phyloP scores from a whole-genome alignment of 2,329 filamentous ascomycete species.

The Cryoendolithus antarcticus region DNA sequence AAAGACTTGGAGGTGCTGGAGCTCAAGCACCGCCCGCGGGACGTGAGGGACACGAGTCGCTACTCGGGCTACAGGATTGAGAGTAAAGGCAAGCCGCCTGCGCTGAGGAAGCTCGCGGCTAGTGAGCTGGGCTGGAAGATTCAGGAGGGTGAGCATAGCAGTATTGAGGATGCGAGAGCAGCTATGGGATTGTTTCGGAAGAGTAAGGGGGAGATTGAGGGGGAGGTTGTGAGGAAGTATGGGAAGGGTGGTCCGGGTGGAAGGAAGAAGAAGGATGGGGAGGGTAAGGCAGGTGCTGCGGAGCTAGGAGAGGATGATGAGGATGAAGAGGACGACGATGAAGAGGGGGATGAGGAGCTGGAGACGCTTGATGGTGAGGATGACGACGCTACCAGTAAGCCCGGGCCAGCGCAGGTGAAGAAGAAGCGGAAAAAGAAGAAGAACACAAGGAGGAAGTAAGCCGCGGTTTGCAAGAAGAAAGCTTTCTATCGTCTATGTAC shows the following conservation, averaged over 20 bases:
- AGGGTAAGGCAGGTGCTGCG: conserved; percentile 9
- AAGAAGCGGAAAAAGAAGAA: conserved; percentile 23
- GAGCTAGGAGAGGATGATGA: conserved; percentile 15
- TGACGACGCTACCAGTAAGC: conserved; percentile 10
- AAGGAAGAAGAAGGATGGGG: conserved; percentile 8
- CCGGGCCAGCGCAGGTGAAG: conserved; percentile 22
- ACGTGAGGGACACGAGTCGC: conserved; percentile 75
- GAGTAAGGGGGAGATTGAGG: conserved; percentile 75
- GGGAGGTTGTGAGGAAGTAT: conserved; percentile 61
- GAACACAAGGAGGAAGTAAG: conserved; percentile 20
- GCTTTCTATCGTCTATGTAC: neutral
- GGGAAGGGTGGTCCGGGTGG: conserved; percentile 11
- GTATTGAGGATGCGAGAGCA: conserved; percentile 67
- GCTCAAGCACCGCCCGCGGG: conserved; percentile 63
- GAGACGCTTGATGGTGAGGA: conserved; percentile 18
- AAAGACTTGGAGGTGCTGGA: conserved; percentile 65
- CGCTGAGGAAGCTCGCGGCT: conserved; percentile 47
- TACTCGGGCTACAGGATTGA: conserved; percentile 61
- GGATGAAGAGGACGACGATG: conserved; percentile 11
- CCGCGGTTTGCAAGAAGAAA: neutral
- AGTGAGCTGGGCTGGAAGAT: conserved; percentile 47
- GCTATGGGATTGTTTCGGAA: conserved; percentile 80
- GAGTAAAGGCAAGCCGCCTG: conserved; percentile 57
- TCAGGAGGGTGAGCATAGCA: conserved; percentile 48
- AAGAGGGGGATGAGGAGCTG: conserved; percentile 13